Conservation (phyloP, 2,329 filamentous ascomycete species). For the Botrytis fragariae region DNA sequence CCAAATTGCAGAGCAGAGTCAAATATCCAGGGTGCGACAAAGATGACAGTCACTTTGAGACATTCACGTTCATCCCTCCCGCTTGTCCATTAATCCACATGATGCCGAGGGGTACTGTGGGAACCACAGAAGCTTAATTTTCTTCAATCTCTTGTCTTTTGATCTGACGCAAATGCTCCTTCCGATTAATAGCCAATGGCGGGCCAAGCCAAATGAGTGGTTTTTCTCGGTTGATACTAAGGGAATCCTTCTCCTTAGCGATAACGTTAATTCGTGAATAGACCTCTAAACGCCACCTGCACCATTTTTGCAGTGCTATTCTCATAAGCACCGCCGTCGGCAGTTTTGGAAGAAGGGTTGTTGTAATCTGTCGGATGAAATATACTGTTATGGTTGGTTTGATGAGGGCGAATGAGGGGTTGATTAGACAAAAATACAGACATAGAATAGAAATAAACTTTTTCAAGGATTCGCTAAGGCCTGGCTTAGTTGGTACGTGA, state of each 20-base stretch:
- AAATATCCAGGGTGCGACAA: not conserved
- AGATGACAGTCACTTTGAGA: not conserved
- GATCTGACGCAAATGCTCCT: not conserved
- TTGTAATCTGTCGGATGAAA: not conserved
- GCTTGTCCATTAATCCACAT: not conserved
- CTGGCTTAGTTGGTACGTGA: too few species aligned
- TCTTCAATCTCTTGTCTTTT: not conserved
- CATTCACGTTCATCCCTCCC: not conserved
- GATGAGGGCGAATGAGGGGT: not conserved
- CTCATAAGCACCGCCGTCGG: not conserved
- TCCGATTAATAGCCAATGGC: not conserved
- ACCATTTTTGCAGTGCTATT: not conserved
- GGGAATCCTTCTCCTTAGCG: not conserved
- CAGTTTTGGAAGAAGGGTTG: not conserved
- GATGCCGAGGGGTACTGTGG: not conserved
- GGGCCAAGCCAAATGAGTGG: not conserved
- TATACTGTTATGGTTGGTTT: not conserved
- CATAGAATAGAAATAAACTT: not conserved
- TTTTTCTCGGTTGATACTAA: not conserved
- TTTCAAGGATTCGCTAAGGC: not conserved
- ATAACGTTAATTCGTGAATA: not conserved
- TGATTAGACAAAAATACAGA: not conserved
- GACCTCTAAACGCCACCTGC: not conserved
- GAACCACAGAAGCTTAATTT: not conserved
- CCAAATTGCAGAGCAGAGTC: not conserved